Evolutionary conservation across 495 filamentous ascomycete species (phyloP).

Genomic region (Xylaria castorea): DNA sequence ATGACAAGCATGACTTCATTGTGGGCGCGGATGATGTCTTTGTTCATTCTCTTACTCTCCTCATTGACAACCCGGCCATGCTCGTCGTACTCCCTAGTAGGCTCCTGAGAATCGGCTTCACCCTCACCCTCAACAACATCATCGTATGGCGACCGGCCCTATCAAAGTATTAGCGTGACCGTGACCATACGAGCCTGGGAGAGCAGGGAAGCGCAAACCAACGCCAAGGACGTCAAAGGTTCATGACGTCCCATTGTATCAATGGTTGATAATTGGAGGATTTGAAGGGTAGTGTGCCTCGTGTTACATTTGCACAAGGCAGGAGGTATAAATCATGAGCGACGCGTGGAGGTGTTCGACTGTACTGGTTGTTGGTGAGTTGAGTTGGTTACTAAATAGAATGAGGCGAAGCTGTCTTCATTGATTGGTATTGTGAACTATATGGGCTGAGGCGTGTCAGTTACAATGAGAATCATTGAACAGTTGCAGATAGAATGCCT

Average conservation of each 20-base stretch:
- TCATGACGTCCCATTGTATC: slow-evolving; percentile 54
- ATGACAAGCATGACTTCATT: slow-evolving; percentile 66
- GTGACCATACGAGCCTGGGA: background rate
- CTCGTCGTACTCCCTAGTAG: slow-evolving; percentile 70
- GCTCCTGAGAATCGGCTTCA: slow-evolving; percentile 54
- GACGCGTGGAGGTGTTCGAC: background rate
- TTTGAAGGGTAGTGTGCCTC: background rate
- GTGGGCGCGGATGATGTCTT: slow-evolving; percentile 59
- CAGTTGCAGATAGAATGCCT: background rate
- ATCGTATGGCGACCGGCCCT: slow-evolving; percentile 79
- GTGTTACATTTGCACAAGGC: slow-evolving; percentile 5
- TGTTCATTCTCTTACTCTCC: slow-evolving; percentile 57
- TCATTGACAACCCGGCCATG: slow-evolving; percentile 72
- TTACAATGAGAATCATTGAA: background rate
- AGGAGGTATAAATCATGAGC: background rate
- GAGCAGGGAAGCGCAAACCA: slow-evolving; percentile 47
- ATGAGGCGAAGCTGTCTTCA: slow-evolving; percentile 4
- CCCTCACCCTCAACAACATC: slow-evolving; percentile 58
- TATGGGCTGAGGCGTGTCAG: background rate
- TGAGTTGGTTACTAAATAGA: background rate
- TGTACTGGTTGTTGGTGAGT: background rate
- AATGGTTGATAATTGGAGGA: background rate
- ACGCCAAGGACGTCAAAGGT: slow-evolving; percentile 57
- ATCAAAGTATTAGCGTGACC: slow-evolving; percentile 13
- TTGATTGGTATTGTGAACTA: background rate